These are phyloP conservation scores for Pilaira anomala DNA, from an alignment of 192 early-diverging fungal genomes.

Conservation along the genomic window DNA sequence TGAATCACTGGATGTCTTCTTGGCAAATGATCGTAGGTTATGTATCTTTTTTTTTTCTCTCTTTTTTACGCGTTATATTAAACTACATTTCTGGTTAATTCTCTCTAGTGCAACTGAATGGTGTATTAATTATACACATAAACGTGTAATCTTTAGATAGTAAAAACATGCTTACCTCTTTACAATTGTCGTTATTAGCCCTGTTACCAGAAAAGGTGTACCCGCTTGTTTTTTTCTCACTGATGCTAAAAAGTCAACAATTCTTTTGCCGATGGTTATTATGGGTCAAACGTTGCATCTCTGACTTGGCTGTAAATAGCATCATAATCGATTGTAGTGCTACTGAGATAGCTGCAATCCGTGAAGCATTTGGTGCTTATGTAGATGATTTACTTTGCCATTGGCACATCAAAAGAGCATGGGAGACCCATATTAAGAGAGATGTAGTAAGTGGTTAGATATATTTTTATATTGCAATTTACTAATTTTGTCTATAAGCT, in stretches of 20 bases:
- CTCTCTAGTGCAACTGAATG: not conserved
- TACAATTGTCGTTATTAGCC: not conserved
- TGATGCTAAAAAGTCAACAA: not conserved
- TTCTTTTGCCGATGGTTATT: not conserved
- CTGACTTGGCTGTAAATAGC: not conserved
- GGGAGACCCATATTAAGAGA: not conserved
- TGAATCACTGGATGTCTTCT: not conserved
- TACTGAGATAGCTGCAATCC: not conserved
- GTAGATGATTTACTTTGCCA: not conserved
- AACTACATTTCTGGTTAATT: no score
- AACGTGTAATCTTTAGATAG: not conserved
- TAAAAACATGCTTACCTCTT: conserved; percentile 1
- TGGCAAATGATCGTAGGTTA: not conserved
- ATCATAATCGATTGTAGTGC: conserved; percentile 3
- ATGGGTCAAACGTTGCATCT: not conserved
- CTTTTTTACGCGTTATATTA: not conserved
- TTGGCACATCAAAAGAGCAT: conserved; percentile 11
- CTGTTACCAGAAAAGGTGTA: not conserved
- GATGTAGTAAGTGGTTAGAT: not conserved
- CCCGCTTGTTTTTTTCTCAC: conserved; percentile 4
- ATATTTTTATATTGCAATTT: no score
- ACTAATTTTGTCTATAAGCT: not conserved
- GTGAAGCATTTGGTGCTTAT: not conserved
- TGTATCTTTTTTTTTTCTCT: no score
- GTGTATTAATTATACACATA: not conserved